Conservation (phyloP, 441 rosid species). For the Jatropha podagrica region DNA sequence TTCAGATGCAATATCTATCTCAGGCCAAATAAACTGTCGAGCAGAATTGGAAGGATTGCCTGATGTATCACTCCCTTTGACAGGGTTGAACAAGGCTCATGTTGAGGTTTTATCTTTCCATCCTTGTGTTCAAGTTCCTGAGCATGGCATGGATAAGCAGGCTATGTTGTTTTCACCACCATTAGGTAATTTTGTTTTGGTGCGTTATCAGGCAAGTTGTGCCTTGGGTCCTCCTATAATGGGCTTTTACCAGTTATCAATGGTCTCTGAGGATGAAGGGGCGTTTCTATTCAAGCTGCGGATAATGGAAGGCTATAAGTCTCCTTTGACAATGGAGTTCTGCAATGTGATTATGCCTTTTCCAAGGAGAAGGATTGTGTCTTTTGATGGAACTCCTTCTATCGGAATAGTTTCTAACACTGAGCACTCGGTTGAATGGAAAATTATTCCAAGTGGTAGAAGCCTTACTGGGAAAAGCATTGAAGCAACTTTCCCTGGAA, state of each 20-base stretch:
- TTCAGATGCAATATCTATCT: slow-evolving; percentile 72
- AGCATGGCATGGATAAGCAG: slow-evolving; percentile 71
- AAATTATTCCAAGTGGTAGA: slow-evolving; percentile 68
- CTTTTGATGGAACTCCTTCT: slow-evolving; percentile 91
- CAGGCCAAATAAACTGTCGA: slow-evolving; percentile 91
- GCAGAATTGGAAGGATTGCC: slow-evolving; percentile 95
- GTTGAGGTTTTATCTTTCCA: slow-evolving; percentile 83
- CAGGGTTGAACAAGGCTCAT: slow-evolving; percentile 58
- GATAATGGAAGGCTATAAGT: slow-evolving; percentile 86
- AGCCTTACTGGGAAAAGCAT: slow-evolving; percentile 74
- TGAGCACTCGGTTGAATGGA: slow-evolving; percentile 93
- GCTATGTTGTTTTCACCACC: slow-evolving; percentile 88
- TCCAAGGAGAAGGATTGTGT: slow-evolving; percentile 73
- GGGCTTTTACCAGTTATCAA: slow-evolving; percentile 92
- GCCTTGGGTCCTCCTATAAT: slow-evolving; percentile 77
- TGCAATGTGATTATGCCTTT: slow-evolving; percentile 96
- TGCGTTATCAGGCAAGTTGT: slow-evolving; percentile 77
- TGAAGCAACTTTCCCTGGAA: slow-evolving; percentile 93
- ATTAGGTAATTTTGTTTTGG: slow-evolving; percentile 79
- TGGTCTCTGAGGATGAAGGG: slow-evolving; percentile 98
- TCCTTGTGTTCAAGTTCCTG: slow-evolving; percentile 93
- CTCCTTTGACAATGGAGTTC: slow-evolving; percentile 83
- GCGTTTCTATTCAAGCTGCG: slow-evolving; percentile 86
- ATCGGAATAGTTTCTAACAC: slow-evolving; percentile 72
- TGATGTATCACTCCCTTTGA: slow-evolving; percentile 85